A percentile compares a stretch with the other conserved stretches of the same genome.
phyloP scores from a whole-genome alignment of 1,139 yeast species.

The Meyerozyma athensensis region DNA sequence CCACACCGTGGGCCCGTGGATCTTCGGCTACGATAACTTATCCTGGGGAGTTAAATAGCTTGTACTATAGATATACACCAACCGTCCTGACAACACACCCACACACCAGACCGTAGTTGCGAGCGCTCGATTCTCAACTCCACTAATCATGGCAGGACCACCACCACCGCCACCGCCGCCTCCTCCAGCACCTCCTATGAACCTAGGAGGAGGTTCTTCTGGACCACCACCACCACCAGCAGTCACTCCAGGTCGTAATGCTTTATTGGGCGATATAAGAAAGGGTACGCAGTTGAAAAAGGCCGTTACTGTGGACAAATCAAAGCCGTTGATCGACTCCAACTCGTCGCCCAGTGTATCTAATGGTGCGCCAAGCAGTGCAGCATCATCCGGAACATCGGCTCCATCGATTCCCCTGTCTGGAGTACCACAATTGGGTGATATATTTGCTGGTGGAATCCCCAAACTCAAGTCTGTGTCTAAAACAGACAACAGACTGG shows the following conservation, averaged over 20 bases:
- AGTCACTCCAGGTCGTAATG: constrained; percentile 57
- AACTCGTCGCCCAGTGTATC: constrained; percentile 13
- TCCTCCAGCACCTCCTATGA: constrained; percentile 27
- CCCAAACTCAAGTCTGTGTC: constrained; percentile 65
- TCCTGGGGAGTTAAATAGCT: constrained; percentile 38
- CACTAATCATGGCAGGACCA: constrained; percentile 3
- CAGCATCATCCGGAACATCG: constrained; percentile 12
- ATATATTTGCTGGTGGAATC: constrained; percentile 80
- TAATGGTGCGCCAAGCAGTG: constrained; percentile 1
- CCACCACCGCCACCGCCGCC: constrained; percentile 44
- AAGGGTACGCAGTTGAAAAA: constrained; percentile 74
- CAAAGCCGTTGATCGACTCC: constrained; percentile 38
- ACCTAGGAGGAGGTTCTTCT: constrained; percentile 14
- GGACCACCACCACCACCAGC: constrained; percentile 29
- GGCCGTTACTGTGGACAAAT: constrained; percentile 50
- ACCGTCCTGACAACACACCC: background rate
- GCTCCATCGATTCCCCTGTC: constrained; percentile 16
- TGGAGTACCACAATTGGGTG: constrained; percentile 62
- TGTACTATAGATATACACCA: background rate
- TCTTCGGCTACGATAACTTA: constrained; percentile 86
- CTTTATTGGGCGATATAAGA: constrained; percentile 80
- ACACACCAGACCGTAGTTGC: too few relatives aligned
- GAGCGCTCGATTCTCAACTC: too few relatives aligned
- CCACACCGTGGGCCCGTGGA: constrained; percentile 79
- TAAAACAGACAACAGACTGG: constrained; percentile 40